These are phyloP conservation scores for Strobilomyces echinocephalus DNA, from an alignment of 768 basidiomycete species.

Conservation along the genomic window DNA sequence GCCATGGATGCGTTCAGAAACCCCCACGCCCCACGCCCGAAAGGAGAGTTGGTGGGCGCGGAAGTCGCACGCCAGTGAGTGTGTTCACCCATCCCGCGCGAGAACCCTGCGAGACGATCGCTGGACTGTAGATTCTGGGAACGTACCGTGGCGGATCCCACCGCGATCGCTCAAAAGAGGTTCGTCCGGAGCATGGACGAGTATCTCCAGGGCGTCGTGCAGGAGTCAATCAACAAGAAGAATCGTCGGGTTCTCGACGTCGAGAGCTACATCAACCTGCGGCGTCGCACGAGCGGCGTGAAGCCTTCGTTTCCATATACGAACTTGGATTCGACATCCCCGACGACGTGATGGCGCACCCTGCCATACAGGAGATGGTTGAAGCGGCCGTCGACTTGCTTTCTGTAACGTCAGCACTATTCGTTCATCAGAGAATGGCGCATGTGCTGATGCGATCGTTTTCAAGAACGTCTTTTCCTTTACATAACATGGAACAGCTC, in stretches of 20 bases:
- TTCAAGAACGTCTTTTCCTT: slow-evolving; percentile 30
- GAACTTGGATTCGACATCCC: slow-evolving; percentile 35
- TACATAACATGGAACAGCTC: slow-evolving; percentile 32
- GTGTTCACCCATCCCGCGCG: too few relatives aligned
- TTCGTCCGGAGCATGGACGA: slow-evolving; percentile 36
- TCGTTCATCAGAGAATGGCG: not conserved
- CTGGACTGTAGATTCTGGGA: slow-evolving; percentile 14
- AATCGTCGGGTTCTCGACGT: slow-evolving; percentile 32
- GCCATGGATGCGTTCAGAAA: slow-evolving; percentile 21
- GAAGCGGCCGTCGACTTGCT: slow-evolving; percentile 32
- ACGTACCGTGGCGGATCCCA: slow-evolving; percentile 2
- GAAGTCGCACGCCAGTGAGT: slow-evolving; percentile 19
- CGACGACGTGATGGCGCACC: slow-evolving; percentile 41
- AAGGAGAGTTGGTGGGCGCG: slow-evolving; percentile 17
- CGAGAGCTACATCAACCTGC: slow-evolving; percentile 36
- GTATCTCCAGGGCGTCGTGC: slow-evolving; percentile 37
- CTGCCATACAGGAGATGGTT: slow-evolving; percentile 31
- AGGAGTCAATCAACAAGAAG: slow-evolving; percentile 40
- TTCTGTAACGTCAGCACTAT: slow-evolving; percentile 30
- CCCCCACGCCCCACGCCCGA: slow-evolving; percentile 5
- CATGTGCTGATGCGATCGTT: not conserved
- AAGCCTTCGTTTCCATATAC: slow-evolving; percentile 36
- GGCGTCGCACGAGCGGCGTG: slow-evolving; percentile 39
- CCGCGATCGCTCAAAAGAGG: slow-evolving; percentile 14
- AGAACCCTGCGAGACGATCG: not conserved